Base-by-base conservation (phyloP, 2,329 filamentous ascomycete genomes). In the Fusarium goolgardi region DNA sequence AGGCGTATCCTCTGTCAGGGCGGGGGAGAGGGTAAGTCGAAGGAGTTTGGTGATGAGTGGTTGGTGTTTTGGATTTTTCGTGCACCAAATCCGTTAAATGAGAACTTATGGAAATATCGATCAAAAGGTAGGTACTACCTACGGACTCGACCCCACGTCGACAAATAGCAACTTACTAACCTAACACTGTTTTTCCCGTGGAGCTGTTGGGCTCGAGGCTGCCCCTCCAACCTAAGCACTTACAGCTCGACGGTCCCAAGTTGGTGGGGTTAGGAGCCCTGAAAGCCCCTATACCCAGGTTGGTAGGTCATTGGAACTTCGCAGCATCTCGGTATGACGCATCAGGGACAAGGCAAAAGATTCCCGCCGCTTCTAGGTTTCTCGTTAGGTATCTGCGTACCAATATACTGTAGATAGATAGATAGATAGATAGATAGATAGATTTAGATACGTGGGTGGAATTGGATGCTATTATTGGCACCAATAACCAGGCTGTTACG, bases 221-320 rank as follows among this genome's bases (percentile, higher is more conserved):
- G 50, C 27, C 39, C 50, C 20, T 20, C 20, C 50, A 21, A 53
- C 23, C 23, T 23, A 23, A 29, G 39, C 41, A 50, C 44, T 37
- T 43, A 49, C 34, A 65, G 60, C 60, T 29, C 10, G 31, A 32
- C 15, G 2, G 6, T 29, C 27, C 32, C 31, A 29, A 31, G 34
- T 52, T 70, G 63, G 67, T 70, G 67, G 67, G 67, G 67, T 68
- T 70, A 43, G 34, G 59, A 68, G 67, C 67, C 67, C 67, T 70
- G 67, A 70, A 43, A 45, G 51, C 20, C n/a, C 41, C 34, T 32
- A 45, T 29, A 11, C 35, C 35, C 11, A 2, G 11, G n/a, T 21
- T 20, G 13, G 35, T 29, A 15, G 43, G n/a, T 34, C 56, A 61
- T 35, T 55, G 40, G 39, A 50, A 57, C 55, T 43, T 45, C 34